Percentiles rank a stretch among this genome's conserved stretches.
Conservation (phyloP, 2,329 filamentous ascomycete genomes). For the Aspergillus sp. region DNA sequence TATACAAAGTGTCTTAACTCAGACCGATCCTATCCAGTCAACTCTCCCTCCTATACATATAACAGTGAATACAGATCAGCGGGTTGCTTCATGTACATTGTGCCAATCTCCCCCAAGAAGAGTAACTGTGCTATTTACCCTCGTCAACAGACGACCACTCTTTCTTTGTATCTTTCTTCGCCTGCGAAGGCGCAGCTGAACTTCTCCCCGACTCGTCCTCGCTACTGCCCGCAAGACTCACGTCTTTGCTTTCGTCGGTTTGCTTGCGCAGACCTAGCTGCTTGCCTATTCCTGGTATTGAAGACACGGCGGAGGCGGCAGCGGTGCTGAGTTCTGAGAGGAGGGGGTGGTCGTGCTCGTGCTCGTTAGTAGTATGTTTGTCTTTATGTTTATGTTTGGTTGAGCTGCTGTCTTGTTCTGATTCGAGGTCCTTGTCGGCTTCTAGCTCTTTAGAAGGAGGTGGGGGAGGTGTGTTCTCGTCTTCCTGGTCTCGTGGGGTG, state of each 20-base stretch:
- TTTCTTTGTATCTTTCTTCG: neutral
- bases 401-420: constrained; percentile 1
- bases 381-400: neutral
- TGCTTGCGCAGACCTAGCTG: constrained; percentile 68
- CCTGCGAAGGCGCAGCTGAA: no score
- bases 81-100: no score
- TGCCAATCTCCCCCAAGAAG: no score
- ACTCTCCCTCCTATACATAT: no score
- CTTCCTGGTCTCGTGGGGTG: constrained; percentile 26
- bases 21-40: no score
- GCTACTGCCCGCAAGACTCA: constrained; percentile 71
- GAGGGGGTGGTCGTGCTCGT: constrained; percentile 12
- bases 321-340: constrained; percentile 16
- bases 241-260: constrained; percentile 64
- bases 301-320: constrained; percentile 14
- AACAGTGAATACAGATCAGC: no score
- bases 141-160: neutral
- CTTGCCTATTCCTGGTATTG: constrained; percentile 43
- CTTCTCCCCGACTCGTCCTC: constrained; percentile 37
- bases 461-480: neutral
- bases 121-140: neutral
- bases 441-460: constrained; percentile 7
- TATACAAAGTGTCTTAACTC: no score
- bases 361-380: neutral
- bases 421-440: neutral